Percentiles rank a stretch among this genome's conserved stretches.
Conservation (phyloP, 1,139 yeast species). For the Pichia sp. region DNA sequence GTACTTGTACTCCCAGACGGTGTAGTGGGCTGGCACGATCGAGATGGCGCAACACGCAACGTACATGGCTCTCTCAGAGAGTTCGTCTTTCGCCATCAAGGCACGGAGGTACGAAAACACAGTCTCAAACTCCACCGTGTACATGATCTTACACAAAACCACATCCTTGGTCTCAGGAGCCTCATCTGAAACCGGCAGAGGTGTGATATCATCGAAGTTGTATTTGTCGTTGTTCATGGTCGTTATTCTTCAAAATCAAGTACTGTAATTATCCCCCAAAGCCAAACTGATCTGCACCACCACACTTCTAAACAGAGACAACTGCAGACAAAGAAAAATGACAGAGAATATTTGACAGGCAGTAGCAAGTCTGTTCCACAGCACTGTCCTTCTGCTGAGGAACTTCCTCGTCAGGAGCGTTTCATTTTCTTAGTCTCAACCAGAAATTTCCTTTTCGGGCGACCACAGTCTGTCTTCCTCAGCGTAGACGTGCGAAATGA, state of each 20-base stretch:
- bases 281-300: too few species aligned
- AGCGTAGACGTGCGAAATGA: background rate
- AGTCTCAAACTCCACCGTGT: conserved; percentile 62
- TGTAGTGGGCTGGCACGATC: conserved; percentile 83
- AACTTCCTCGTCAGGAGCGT: too few species aligned
- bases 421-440: background rate
- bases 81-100: conserved; percentile 55
- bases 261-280: too few species aligned
- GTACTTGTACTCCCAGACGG: conserved; percentile 80
- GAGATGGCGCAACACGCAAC: conserved; percentile 62
- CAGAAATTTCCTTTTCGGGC: conserved; percentile 16
- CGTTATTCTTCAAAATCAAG: too few species aligned
- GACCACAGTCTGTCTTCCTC: conserved; percentile 7
- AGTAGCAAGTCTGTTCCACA: too few species aligned
- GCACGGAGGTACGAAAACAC: conserved; percentile 63
- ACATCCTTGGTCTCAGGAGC: conserved; percentile 9
- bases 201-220: conserved; percentile 19
- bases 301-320: background rate
- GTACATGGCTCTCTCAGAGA: conserved; percentile 64
- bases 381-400: background rate
- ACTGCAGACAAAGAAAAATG: too few species aligned
- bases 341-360: too few species aligned
- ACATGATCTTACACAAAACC: conserved; percentile 67
- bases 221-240: conserved; percentile 15
- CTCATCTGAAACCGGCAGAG: conserved; percentile 8